phyloP scores from a whole-genome alignment of 352 stramenopile species.

The Phytopythium vexans region DNA sequence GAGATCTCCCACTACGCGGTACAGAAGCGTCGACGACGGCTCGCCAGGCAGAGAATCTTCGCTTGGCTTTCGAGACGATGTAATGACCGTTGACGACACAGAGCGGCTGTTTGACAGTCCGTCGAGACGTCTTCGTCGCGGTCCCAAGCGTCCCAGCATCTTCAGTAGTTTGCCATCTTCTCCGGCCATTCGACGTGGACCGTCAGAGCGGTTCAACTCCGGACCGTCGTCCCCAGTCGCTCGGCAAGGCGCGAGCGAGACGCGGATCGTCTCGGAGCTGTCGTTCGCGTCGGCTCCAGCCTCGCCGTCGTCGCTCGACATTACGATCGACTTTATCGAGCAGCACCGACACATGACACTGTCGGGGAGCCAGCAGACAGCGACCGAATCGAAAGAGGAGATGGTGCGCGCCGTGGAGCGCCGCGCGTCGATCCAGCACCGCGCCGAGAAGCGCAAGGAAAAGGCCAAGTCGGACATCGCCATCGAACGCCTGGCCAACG shows the following conservation, averaged over 20 bases:
- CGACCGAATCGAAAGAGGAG: conserved; percentile 16
- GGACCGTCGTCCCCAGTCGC: conserved; percentile 3
- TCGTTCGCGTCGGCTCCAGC: background rate
- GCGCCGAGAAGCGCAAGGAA: conserved; percentile 40
- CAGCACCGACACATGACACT: conserved; percentile 3
- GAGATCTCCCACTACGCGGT: too few species aligned
- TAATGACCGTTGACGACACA: conserved; percentile 6
- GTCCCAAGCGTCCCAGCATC: conserved; percentile 14
- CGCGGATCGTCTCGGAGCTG: background rate
- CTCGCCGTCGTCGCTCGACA: background rate
- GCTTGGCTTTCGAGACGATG: conserved; percentile 34
- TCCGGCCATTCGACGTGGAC: background rate
- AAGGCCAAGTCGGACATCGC: conserved; percentile 49
- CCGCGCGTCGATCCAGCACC: conserved; percentile 41
- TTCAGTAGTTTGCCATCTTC: conserved; percentile 9
- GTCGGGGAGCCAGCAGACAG: background rate
- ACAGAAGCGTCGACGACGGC: background rate
- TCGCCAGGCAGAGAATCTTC: background rate
- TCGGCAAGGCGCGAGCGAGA: conserved; percentile 6
- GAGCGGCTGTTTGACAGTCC: conserved; percentile 1
- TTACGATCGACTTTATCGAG: conserved; percentile 6
- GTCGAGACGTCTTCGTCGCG: background rate
- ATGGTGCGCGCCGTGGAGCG: conserved; percentile 31
- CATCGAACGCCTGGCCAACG: conserved; percentile 59
- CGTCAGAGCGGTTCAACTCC: background rate